Evolutionary conservation across 108 stramenopile genomes (phyloP).

Genomic region (Cyclotella kingstonii): DNA sequence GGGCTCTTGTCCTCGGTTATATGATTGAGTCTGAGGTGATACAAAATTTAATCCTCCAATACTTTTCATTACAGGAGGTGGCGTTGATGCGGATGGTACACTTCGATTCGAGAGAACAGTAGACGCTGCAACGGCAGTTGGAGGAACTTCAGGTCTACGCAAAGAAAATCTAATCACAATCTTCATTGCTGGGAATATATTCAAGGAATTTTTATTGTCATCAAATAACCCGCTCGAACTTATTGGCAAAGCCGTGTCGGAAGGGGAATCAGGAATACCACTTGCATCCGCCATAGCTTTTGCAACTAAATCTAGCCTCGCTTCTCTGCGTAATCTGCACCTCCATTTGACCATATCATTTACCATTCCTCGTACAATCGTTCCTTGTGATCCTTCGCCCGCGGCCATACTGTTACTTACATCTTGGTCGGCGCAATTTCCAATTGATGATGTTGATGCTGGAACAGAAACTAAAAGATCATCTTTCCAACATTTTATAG

Average conservation of each 20-base stretch:
- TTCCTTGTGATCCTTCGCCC: constrained; percentile 29
- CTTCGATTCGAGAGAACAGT: neutral
- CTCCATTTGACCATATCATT: constrained; percentile 43
- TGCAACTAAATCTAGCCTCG: constrained; percentile 25
- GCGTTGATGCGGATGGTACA: neutral
- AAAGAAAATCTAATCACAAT: constrained; percentile 44
- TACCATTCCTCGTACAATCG: constrained; percentile 30
- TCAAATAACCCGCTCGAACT: too few species aligned
- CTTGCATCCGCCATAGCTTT: constrained; percentile 31
- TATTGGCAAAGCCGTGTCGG: too few species aligned
- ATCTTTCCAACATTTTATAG: constrained; percentile 53
- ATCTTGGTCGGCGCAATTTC: neutral
- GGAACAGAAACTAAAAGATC: constrained; percentile 31
- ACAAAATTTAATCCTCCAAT: constrained; percentile 43
- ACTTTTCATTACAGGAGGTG: constrained; percentile 12
- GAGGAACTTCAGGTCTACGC: constrained; percentile 6
- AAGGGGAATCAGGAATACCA: neutral
- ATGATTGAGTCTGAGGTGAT: constrained; percentile 21
- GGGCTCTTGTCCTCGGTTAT: constrained; percentile 1
- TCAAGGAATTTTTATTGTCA: constrained; percentile 4
- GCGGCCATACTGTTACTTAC: neutral
- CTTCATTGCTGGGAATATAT: constrained; percentile 32
- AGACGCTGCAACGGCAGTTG: constrained; percentile 1
- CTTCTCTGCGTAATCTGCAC: constrained; percentile 29
- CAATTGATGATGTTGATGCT: neutral